Base-by-base conservation (phyloP, 345 rosid genomes). In the Populus nigra region DNA sequence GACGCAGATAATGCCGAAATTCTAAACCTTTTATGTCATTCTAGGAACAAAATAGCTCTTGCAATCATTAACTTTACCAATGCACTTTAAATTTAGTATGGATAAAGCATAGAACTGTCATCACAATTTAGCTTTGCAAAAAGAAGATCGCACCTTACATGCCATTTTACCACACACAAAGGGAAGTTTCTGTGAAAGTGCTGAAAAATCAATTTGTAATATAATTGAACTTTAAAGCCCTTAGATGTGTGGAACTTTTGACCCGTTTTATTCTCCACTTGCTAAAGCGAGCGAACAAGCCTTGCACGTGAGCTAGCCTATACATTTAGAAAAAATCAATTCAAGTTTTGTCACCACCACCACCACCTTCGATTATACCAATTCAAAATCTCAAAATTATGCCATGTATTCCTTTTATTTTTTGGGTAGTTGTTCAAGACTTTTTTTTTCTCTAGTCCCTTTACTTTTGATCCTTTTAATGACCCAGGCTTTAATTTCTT, bases 31-130 rank as follows among this genome's bases (percentile, higher is more conserved):
- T 80, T 49, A 23, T 27, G 75, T 69, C 77, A 65, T 55, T 78
- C 27, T 57, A 61, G 29, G 68, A 76, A 77, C 27, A 71, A 31
- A 49, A 83, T 66, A 50, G 53, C n/a, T 41, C 3, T 17, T 18
- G 72, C 43, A 84, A 84, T 81, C 77, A 72, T 80, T 72, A 65
- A 77, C 75, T 84, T 84, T 78, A 77, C 81, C 65, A 76, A 65
- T 77, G 77, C 77, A 63, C 78, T 68, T 78, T 81, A 78, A 77
- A 78, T 61, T 45, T 71, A 77, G 76, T 62, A 62, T 61, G 53
- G 65, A 62, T 71, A 77, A 77, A 77, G 61, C n/a, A 50, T 74
- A 16, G 39, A 71, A 11, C 61, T 68, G 67, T 15, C 62, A 73
- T 59, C 47, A 6, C 20, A 41, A 13, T 72, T 38, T 79, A 74